Conservation (phyloP, 495 filamentous ascomycete genomes). For the Aspergillus homomorphus region DNA sequence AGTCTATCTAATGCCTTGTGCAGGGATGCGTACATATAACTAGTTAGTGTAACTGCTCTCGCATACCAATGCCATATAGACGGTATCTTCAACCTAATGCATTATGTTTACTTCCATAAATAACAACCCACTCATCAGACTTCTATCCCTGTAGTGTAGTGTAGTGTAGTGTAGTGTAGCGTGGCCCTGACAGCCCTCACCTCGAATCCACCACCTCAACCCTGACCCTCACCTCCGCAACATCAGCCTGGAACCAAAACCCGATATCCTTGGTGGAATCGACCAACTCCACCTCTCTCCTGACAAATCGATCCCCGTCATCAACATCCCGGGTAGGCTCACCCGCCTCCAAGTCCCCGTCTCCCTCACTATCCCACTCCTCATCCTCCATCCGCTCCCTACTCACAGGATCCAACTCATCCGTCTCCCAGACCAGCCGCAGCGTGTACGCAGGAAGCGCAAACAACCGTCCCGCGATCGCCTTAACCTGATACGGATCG, state of each 20-base stretch:
- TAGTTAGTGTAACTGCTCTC: no score
- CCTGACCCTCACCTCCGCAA: slow-evolving; percentile 59
- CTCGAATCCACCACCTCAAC: slow-evolving; percentile 46
- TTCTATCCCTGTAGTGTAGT: no score
- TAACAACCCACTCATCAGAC: no score
- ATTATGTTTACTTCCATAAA: no score
- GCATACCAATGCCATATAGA: no score
- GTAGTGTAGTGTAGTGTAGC: no score
- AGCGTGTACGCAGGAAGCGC: slow-evolving; percentile 59
- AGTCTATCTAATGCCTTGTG: neutral
- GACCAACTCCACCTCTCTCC: slow-evolving; percentile 75
- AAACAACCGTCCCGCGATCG: slow-evolving; percentile 70
- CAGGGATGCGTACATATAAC: no score
- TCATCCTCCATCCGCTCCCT: slow-evolving; percentile 55
- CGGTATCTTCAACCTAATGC: no score
- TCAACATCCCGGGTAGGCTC: slow-evolving; percentile 10
- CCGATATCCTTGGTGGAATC: slow-evolving; percentile 79
- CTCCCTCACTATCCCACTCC: slow-evolving; percentile 58
- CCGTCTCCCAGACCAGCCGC: slow-evolving; percentile 74
- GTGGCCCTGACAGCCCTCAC: no score
- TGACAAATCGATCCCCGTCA: slow-evolving; percentile 47
- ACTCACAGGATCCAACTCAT: slow-evolving; percentile 75
- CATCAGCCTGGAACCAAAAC: slow-evolving; percentile 69
- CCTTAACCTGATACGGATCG: slow-evolving; percentile 78
- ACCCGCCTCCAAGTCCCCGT: slow-evolving; percentile 26